Evolutionary conservation across 1,139 yeast species (phyloP).

Genomic region (Debaryomyces psychrophilus): DNA sequence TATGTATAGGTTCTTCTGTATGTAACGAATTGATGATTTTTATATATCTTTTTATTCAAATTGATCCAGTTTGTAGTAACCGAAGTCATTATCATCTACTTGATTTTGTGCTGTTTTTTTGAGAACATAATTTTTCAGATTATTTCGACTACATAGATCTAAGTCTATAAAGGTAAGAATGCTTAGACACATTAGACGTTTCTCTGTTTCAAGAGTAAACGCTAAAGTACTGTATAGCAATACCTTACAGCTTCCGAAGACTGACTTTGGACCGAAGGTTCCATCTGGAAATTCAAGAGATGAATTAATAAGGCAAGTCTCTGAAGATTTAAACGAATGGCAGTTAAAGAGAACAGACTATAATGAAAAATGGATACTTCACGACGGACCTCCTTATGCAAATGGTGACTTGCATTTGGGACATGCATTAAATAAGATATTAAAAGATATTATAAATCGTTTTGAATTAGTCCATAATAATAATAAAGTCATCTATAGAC

Average conservation of each 20-base stretch:
- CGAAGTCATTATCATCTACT: neutral
- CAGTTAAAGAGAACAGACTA: conserved; percentile 25
- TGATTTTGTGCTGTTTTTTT: conserved; percentile 5
- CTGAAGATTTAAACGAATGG: conserved; percentile 40
- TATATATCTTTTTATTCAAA: conserved; percentile 3
- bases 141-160: neutral
- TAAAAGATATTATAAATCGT: conserved; percentile 84
- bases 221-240: conserved; percentile 26
- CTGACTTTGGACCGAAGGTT: conserved; percentile 45
- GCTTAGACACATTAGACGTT: conserved; percentile 6
- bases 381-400: conserved; percentile 99
- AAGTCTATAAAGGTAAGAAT: neutral
- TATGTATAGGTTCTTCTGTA: conserved; percentile 15
- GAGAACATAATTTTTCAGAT: conserved; percentile 6
- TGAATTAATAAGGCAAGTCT: conserved; percentile 29
- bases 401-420: conserved; percentile 94
- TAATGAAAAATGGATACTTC: conserved; percentile 62
- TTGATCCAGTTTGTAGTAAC: conserved; percentile 3
- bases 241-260: conserved; percentile 45
- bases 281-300: conserved; percentile 35
- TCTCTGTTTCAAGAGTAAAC: conserved; percentile 4
- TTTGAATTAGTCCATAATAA: conserved; percentile 63
- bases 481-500: conserved; percentile 66
- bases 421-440: conserved; percentile 85
- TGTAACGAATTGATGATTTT: conserved; percentile 16